Evolutionary conservation across 2,329 filamentous ascomycete species (phyloP).

Genomic region (Sphaerulina vaccinii): DNA sequence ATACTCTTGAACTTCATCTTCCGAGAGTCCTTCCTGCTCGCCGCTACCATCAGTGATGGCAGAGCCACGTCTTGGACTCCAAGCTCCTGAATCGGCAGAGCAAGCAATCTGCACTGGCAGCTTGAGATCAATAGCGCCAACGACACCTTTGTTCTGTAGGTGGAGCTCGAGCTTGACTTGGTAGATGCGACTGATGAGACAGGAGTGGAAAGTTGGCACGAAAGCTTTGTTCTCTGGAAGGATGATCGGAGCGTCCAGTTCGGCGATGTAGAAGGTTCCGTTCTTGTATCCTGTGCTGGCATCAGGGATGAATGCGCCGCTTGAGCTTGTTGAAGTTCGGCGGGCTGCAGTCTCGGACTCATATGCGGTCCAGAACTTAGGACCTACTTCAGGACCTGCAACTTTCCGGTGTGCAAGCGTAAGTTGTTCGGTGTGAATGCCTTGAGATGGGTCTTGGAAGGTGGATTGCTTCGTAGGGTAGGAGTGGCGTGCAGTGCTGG

Average conservation of each 20-base stretch:
- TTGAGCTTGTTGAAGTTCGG: constrained; percentile 43
- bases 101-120: constrained; percentile 48
- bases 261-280: constrained; percentile 58
- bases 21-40: constrained; percentile 30
- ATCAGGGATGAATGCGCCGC: constrained; percentile 28
- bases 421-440: constrained; percentile 54
- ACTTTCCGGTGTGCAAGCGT: constrained; percentile 54
- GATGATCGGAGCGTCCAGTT: constrained; percentile 62
- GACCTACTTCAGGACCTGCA: constrained; percentile 41
- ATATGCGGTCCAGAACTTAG: constrained; percentile 51
- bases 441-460: constrained; percentile 49
- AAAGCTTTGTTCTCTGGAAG: constrained; percentile 61
- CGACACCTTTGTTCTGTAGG: constrained; percentile 50
- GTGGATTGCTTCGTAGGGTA: constrained; percentile 48
- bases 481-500: constrained; percentile 50
- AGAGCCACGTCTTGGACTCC: constrained; percentile 19
- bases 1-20: constrained; percentile 32
- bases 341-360: constrained; percentile 35
- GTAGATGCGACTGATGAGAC: constrained; percentile 65
- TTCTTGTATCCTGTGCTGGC: constrained; percentile 43
- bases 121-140: constrained; percentile 42
- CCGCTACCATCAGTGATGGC: constrained; percentile 15
- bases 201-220: constrained; percentile 68
- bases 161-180: constrained; percentile 59
- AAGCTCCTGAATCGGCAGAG: constrained; percentile 17